Evolutionary conservation across 441 rosid species (phyloP), one percentile per base, ranked within the genome.

Genomic region (Pelargonium fulgidum): DNA sequence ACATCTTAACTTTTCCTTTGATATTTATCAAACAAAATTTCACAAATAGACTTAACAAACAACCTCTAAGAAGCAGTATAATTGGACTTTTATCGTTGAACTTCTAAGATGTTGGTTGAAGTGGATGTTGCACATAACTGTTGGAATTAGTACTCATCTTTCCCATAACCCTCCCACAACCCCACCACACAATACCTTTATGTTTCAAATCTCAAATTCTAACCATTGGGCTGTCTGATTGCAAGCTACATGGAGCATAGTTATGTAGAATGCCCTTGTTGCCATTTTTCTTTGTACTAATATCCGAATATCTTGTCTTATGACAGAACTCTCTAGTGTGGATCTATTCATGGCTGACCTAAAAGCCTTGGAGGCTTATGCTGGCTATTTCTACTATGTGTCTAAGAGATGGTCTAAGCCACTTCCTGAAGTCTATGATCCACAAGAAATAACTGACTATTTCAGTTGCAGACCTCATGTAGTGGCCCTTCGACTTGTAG

Each of bases 331-430:
- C 74, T 70, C 91, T 69, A 89, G 93, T 73, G 77, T 87, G 80
- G 96, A 93, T 77, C 86, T 93, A 80, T 69, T 93, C 50, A 86
- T 87, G 92, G 95, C 97, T 72, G 99, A 93, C 78, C 85, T 93
- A 45, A 85, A 85, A 79, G 97, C 97, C 20, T 77, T 93, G 83
- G 88, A 91, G 78, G 87, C 90, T 41, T 93, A 93, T 78, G 81
- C 80, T 66, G 73, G 76, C 67, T 91, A 88, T 79, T 77, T 87
- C 72, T 87, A 89, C 77, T 82, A 74, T 73, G 75, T 78, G 24
- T 84, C 93, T 41, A 88, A 84, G 83, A 44, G 82, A 64, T 93
- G 96, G 96, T 91, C 96, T 36, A 89, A 84, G 85, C 95, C 96
- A 16, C 96, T 91, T 77, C 96, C 98, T 14, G 92, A 89, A 86